Base-by-base conservation (phyloP, 768 basidiomycete species). In the Crucibulum laeve region DNA sequence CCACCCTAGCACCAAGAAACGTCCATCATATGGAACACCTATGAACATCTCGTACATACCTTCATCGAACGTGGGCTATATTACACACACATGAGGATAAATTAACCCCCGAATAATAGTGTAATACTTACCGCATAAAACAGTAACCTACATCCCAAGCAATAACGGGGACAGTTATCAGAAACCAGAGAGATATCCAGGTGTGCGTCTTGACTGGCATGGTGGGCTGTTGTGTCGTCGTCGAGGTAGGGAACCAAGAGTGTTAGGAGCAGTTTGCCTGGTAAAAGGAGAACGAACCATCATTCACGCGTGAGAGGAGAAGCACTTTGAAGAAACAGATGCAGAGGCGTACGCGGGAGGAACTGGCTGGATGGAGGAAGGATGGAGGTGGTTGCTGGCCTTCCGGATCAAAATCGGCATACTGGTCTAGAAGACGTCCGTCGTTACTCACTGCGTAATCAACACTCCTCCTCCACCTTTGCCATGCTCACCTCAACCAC, bases 101-200 rank as follows among this genome's bases (percentile, higher is more conserved):
- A 40, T 39, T 13, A 26, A 11, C 19, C 19, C 13, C 21, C 2
- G 19, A 19, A 13, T 10, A 38, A 38, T 11, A 13, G 13, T 11
- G 36, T 7, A 18, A 17, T 21, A 57, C 77, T 47, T 48, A 87
- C 89, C 89, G 74, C 72, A 86, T 74, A 46, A 91, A 80, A 55
- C 87, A 89, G 58, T 87, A 92, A n/a, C 71, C 68, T 1, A 67
- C 85, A 71, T 92, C 89, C 90, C 89, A 92, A 42, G 77, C 49
- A 45, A 91, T 74, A 46, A 91, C 63, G 1, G 82, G 80, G 4
- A 68, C 66, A 6, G 79, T 76, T 19, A 89, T 37, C 3, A 85
- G 51, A 55, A 88, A 87, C 87, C 87, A 86, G 17, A 79, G 62
- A 1, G 81, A 69, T 22, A 84, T 67, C 80, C 80, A 81, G 43